Conservation (phyloP, 108 stramenopile genomes). For the Hondaea fermentalgiana region DNA sequence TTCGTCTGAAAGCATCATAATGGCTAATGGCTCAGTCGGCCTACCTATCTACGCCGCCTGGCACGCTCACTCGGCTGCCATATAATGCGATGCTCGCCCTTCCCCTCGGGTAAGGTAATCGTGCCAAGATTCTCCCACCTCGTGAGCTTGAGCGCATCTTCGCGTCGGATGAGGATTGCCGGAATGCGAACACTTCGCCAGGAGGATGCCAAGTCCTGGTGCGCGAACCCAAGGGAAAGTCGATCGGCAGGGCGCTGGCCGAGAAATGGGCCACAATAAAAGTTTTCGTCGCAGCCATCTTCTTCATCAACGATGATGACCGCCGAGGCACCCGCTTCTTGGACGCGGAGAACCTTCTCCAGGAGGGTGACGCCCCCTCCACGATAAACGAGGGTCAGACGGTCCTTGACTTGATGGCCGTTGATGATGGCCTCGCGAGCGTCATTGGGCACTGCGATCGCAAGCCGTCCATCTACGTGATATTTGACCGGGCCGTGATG, state of each 20-base stretch:
- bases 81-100: background rate
- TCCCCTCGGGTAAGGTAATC: background rate
- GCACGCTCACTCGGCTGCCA: background rate
- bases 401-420: background rate
- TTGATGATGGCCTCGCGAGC: background rate
- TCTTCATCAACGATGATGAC: background rate
- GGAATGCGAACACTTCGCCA: background rate
- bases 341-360: background rate
- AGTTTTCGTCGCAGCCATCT: background rate
- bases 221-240: background rate
- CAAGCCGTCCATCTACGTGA: background rate
- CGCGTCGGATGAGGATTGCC: background rate
- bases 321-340: background rate
- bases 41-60: background rate
- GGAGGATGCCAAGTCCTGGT: background rate
- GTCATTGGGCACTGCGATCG: background rate
- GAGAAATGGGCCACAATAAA: background rate
- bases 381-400: background rate
- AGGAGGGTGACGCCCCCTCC: background rate
- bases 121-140: background rate
- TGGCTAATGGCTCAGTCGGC: no score
- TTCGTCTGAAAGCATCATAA: no score
- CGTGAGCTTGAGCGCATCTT: background rate
- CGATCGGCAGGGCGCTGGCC: background rate
- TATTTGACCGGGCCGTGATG: constrained; percentile 2